Evolutionary conservation across 495 filamentous ascomycete genomes (phyloP).

Genomic region (Neurospora sp.): DNA sequence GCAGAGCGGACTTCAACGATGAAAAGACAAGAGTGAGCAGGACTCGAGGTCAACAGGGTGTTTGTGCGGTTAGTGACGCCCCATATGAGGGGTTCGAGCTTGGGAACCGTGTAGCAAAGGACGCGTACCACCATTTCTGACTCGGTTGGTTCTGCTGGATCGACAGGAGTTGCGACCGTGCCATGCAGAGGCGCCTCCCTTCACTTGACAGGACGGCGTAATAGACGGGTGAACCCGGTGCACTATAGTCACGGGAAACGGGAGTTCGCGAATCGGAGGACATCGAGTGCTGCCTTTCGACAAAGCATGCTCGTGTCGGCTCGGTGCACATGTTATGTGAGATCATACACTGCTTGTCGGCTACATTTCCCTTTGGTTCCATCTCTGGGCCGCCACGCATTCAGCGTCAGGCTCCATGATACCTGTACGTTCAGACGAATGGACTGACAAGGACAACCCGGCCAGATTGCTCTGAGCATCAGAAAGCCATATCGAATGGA

Average conservation of each 20-base stretch:
- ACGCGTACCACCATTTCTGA: background rate
- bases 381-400: background rate
- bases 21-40: background rate
- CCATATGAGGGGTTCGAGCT: background rate
- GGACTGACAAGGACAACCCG: background rate
- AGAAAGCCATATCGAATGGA: background rate
- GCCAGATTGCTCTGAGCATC: background rate
- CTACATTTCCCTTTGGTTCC: background rate
- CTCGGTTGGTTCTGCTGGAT: background rate
- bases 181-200: background rate
- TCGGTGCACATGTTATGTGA: background rate
- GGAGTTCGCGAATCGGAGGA: background rate
- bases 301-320: background rate
- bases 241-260: background rate
- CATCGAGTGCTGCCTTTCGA: background rate
- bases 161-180: background rate
- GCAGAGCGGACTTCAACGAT: background rate
- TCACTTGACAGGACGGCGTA: background rate
- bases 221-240: background rate
- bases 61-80: background rate
- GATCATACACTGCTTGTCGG: background rate
- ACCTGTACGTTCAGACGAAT: background rate
- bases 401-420: background rate
- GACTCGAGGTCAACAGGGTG: background rate
- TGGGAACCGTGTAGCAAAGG: background rate